Evolutionary conservation across 805 yeast genomes (phyloP), one percentile per base, ranked within the genome.

Genomic region (Suhomyces prunicola): DNA sequence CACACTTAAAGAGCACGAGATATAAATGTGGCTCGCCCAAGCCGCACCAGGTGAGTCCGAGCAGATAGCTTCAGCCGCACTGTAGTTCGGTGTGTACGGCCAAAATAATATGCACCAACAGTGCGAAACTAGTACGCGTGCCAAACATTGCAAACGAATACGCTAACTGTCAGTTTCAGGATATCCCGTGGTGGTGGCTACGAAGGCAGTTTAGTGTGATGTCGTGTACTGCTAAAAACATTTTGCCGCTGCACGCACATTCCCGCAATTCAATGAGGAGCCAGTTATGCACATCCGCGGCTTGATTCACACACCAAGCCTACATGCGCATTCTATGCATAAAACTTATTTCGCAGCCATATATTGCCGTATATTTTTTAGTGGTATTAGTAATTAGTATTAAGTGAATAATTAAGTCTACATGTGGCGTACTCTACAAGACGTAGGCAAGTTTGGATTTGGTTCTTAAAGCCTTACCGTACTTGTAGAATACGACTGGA

Each of bases 401-500:
- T 10, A 27, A 8, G 15, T 31, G 6, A 4, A n/a, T 9, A 10
- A 19, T 39, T 9, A 19, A 39, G 24, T 39, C 42, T 39, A 39
- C 19, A 19, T 15, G 24, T 7, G 24, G 24, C 23, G 17, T 36
- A n/a, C 22, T 36, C 24, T 39, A 53, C 19, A 56, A 54, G 12
- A 53, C 59, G 40, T 52, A 54, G 19, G 60, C 60, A 51, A 15
- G 52, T 51, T 54, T 59, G 26, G 59, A 54, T 35, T 47, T 50
- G n/a, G 47, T 42, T 70, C 73, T 57, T 33, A 59, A 42, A 6
- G 41, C 13, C 44, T 48, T 48, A 35, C 88, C 88, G 60, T 68
- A 83, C 48, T 59, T 66, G 66, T 71, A 80, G 61, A 84, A 83
- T 29, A 80, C 57, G 59, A 79, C 77, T 4, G 88, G 88, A 19